phyloP scores from a whole-genome alignment of 1,139 yeast genomes.

The Scheffersomyces illinoinensis region DNA sequence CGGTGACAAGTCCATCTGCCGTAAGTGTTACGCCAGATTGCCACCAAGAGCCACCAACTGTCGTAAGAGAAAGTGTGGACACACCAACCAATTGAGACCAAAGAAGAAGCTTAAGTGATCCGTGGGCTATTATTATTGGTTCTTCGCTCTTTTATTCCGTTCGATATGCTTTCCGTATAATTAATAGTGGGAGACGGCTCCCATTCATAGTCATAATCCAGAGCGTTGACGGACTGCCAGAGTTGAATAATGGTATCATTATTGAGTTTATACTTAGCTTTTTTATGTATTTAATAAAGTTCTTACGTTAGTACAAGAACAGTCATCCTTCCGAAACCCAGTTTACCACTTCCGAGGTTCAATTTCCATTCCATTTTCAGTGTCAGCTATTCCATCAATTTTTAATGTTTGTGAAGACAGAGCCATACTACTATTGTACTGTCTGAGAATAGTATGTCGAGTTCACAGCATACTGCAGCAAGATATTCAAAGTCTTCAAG shows the following conservation, averaged over 20 bases:
- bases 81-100: constrained; percentile 99
- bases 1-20: constrained; percentile 99
- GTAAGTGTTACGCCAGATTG: constrained; percentile 99
- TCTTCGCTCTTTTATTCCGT: neutral
- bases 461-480: too few species aligned
- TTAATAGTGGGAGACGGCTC: neutral
- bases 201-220: neutral
- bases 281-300: neutral
- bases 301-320: neutral
- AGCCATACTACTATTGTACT: too few species aligned
- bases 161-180: neutral
- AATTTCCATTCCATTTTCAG: neutral
- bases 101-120: constrained; percentile 98
- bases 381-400: neutral
- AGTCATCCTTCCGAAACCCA: neutral
- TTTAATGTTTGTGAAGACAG: too few species aligned
- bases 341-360: neutral
- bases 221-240: neutral
- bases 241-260: neutral
- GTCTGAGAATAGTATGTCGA: too few species aligned
- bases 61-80: constrained; percentile 99
- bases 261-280: constrained; percentile 1
- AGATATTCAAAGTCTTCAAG: too few species aligned
- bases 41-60: constrained; percentile 99
- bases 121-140: constrained; percentile 18